Evolutionary conservation across 306 rosid species (phyloP).

Genomic region (Ammopiptanthus mongolicus): DNA sequence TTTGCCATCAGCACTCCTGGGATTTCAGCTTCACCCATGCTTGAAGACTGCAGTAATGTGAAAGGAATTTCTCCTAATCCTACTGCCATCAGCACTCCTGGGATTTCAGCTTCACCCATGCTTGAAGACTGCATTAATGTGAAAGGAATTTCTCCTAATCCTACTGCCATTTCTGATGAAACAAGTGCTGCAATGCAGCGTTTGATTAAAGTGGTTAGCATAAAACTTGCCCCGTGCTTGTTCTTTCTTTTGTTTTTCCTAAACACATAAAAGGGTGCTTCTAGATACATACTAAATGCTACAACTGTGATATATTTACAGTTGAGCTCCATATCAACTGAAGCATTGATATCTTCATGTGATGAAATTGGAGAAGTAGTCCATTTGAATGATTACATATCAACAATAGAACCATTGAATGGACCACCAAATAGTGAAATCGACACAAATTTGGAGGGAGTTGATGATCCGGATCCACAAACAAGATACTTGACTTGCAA

Average conservation of each 20-base stretch:
- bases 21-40: not conserved
- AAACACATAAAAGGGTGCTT: not conserved
- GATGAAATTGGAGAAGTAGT: not conserved
- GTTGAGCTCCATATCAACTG: not conserved
- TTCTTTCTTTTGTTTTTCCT: not conserved
- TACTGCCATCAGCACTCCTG: not conserved
- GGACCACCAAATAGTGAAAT: not conserved
- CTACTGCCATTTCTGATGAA: not conserved
- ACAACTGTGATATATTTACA: not conserved
- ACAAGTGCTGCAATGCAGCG: slow-evolving; percentile 4
- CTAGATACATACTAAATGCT: not conserved
- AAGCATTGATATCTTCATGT: slow-evolving; percentile 2
- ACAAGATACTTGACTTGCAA: not conserved
- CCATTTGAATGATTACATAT: not conserved
- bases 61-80: not conserved
- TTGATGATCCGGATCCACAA: not conserved
- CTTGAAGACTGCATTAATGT: not conserved
- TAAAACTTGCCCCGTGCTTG: not conserved
- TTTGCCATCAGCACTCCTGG: not conserved
- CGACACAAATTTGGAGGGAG: not conserved
- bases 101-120: not conserved
- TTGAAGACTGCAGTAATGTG: not conserved
- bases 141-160: not conserved
- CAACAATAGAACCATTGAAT: not conserved
- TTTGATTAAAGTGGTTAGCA: slow-evolving; percentile 16